phyloP scores from a whole-genome alignment of 2,329 filamentous ascomycete genomes.

The Fusarium ambrosium region DNA sequence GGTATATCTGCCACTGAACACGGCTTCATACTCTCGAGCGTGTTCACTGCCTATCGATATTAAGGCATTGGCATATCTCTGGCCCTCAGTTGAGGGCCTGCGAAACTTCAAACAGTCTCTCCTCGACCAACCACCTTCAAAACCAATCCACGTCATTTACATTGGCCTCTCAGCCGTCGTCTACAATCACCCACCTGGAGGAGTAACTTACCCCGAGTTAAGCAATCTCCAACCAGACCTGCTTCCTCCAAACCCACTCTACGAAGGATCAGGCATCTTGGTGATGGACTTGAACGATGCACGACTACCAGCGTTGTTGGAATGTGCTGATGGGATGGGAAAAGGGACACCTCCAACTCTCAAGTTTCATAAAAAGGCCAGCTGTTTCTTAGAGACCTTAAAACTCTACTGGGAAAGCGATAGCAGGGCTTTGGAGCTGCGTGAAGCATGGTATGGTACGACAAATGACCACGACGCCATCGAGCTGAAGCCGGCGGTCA shows the following conservation, averaged over 20 bases:
- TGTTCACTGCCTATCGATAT: not conserved
- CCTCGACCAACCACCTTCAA: not conserved
- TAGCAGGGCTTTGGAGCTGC: not conserved
- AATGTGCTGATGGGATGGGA: not conserved
- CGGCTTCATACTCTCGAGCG: not conserved
- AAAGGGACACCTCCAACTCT: not conserved
- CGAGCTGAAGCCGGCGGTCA: not conserved
- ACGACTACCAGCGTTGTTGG: slow-evolving; percentile 4
- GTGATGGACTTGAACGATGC: slow-evolving; percentile 13
- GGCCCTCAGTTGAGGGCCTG: not conserved
- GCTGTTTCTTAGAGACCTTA: not conserved
- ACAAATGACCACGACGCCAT: not conserved
- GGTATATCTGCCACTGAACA: not conserved
- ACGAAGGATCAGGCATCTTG: not conserved
- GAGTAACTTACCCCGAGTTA: not conserved
- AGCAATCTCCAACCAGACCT: not conserved
- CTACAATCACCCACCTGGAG: not conserved
- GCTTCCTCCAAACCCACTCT: not conserved
- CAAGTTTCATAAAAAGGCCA: not conserved
- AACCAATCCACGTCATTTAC: slow-evolving; percentile 2
- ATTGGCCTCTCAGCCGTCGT: not conserved
- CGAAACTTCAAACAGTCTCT: not conserved
- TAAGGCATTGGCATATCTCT: not conserved
- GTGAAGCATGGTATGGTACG: not conserved
- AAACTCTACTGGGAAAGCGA: not conserved